Evolutionary conservation across 352 stramenopile genomes (phyloP), one percentile per base, ranked within the genome.

Genomic region (Aphanomyces cochlioides): DNA sequence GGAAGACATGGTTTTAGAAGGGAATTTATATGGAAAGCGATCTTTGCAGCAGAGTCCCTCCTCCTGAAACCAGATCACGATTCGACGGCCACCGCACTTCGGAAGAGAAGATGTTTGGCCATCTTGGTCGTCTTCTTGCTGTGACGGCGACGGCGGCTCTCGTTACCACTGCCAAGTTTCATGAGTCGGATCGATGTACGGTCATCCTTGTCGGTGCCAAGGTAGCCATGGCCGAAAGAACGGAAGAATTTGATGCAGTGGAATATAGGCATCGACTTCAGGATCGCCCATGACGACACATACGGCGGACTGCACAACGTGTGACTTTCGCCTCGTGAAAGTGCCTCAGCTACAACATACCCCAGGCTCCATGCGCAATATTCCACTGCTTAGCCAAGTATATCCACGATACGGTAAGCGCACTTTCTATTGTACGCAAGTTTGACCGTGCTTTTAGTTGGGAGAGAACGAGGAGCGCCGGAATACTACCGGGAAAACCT

Each of bases 241-340:
- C 43, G 10, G 10, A 12, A n/a, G 43, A 50, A 12, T n/a, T 50
- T 50, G 17, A n/a, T n/a, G 10, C 17, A 0, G 43, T 50, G 28
- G 28, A 28, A 28, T 28, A 2, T n/a, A 50, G 43, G 82, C 82
- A 36, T 91, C 84, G 4, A 82, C 77, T 4, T 91, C 80, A 17
- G 77, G 77, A 3, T 75, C 85, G 17, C 85, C 87, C 34, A 91
- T 95, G 84, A 92, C 85, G 48, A 92, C 85, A 19, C 87, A 95
- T 74, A 90, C 87, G 53, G 92, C 88, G 71, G 85, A 95, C 74
- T 93, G 87, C 67, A 88, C 81, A 66, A 89, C 78, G 34, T 92
- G 87, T 66, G 87, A 95, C 73, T 93, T 93, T 69, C 87, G 87
- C 40, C 78, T 93, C 72, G 82, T 76, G 69, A 95, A 93, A 47